Evolutionary conservation across 2,329 filamentous ascomycete genomes (phyloP).

Genomic region (Claviceps lovelessii): DNA sequence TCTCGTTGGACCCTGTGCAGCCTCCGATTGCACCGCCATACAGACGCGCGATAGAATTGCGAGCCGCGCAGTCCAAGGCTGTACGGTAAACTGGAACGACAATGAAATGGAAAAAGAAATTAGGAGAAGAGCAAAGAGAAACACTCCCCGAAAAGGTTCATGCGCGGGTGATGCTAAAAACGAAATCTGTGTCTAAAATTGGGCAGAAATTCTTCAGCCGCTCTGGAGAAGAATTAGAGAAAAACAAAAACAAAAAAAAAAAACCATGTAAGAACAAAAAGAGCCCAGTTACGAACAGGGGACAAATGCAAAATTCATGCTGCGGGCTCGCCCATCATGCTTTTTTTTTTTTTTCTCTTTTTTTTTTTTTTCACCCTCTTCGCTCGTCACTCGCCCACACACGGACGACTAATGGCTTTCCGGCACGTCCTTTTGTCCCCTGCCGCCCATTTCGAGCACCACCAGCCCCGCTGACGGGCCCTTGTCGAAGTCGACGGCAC

Average conservation of each 20-base stretch:
- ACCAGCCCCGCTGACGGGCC: constrained; percentile 25
- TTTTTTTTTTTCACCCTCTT: too few relatives aligned
- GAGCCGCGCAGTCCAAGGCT: constrained; percentile 20
- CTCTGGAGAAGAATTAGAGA: too few relatives aligned
- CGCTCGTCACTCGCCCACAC: too few relatives aligned
- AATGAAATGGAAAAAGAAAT: background rate
- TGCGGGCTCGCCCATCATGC: too few relatives aligned
- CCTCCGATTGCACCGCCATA: constrained; percentile 94
- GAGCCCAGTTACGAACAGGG: too few relatives aligned
- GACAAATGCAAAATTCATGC: too few relatives aligned
- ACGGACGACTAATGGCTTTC: constrained; percentile 13
- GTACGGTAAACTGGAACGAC: background rate
- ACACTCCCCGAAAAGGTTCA: background rate
- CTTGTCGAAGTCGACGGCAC: constrained; percentile 29
- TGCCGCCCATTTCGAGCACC: constrained; percentile 27
- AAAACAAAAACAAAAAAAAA: too few relatives aligned
- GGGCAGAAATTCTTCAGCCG: too few relatives aligned
- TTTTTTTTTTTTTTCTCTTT: background rate
- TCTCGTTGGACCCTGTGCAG: constrained; percentile 82
- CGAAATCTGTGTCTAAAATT: too few relatives aligned
- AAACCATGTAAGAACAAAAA: too few relatives aligned
- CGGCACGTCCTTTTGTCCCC: constrained; percentile 21
- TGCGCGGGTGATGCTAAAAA: too few relatives aligned
- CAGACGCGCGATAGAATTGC: constrained; percentile 71
- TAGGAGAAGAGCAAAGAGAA: background rate